These are phyloP conservation scores for Epichloe brachyelytri DNA, from an alignment of 2,329 filamentous ascomycete genomes.

Conservation along the genomic window DNA sequence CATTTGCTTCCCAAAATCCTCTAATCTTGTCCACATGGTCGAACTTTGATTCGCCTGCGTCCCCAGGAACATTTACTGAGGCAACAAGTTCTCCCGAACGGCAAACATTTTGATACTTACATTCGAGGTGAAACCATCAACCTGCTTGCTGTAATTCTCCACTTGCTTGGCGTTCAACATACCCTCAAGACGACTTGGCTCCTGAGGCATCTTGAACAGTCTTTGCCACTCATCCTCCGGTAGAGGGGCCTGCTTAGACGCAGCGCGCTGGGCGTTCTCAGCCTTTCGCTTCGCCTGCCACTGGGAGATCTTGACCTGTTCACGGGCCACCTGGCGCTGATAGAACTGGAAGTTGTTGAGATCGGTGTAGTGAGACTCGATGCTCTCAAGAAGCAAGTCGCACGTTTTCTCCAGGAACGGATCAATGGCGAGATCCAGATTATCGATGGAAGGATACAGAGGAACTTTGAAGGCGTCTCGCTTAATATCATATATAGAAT, in stretches of 20 bases:
- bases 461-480: slow-evolving; percentile 49
- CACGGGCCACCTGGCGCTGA: slow-evolving; percentile 81
- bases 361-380: slow-evolving; percentile 96
- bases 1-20: slow-evolving; percentile 12
- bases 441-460: slow-evolving; percentile 78
- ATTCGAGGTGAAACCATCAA: slow-evolving; percentile 87
- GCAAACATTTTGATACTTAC: slow-evolving; percentile 98
- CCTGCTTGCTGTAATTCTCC: slow-evolving; percentile 94
- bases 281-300: slow-evolving; percentile 97
- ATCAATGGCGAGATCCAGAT: slow-evolving; percentile 85
- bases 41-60: not conserved
- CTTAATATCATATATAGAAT: slow-evolving; percentile 66
- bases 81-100: slow-evolving; percentile 58
- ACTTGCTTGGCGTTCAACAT: slow-evolving; percentile 94
- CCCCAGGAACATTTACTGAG: slow-evolving; percentile 28
- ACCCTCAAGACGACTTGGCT: slow-evolving; percentile 84
- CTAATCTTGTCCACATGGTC: slow-evolving; percentile 6
- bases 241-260: slow-evolving; percentile 77
- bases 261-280: slow-evolving; percentile 74
- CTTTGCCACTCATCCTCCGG: slow-evolving; percentile 98
- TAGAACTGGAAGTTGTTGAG: slow-evolving; percentile 98
- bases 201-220: slow-evolving; percentile 92
- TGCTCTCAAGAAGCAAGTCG: slow-evolving; percentile 88
- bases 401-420: slow-evolving; percentile 98
- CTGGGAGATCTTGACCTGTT: slow-evolving; percentile 90